Percentiles rank a stretch among this genome's conserved stretches.
Evolutionary conservation across 768 basidiomycete species (phyloP).

Genomic region (Russula brevipes): DNA sequence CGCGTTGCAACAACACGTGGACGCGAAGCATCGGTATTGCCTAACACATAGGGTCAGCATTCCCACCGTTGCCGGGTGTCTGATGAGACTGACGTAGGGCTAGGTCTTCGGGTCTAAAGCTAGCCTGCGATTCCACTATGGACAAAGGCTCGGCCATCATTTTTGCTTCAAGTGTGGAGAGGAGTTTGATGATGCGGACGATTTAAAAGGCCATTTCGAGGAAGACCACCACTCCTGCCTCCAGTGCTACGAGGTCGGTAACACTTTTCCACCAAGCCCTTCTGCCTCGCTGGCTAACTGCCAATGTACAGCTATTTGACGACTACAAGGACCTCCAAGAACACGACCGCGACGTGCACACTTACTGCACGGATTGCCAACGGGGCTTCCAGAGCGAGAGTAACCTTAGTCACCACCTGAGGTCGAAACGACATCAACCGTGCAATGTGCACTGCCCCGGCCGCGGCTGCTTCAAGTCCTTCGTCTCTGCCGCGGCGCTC

Average conservation of each 20-base stretch:
- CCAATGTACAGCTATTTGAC: background rate
- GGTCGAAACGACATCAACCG: conserved; percentile 47
- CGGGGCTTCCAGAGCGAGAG: conserved; percentile 40
- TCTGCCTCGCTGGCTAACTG: background rate
- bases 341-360: conserved; percentile 26
- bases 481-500: conserved; percentile 51
- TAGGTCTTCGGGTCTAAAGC: background rate
- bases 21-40: conserved; percentile 9
- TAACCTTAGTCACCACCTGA: conserved; percentile 46
- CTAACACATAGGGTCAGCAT: background rate
- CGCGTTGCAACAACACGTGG: background rate
- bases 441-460: conserved; percentile 37
- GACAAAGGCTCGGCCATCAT: background rate
- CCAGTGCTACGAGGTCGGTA: background rate
- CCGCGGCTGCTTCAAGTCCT: conserved; percentile 41
- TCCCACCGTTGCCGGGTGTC: conserved; percentile 19
- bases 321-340: background rate
- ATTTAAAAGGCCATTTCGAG: conserved; percentile 6
- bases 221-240: conserved; percentile 7
- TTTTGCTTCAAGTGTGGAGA: background rate
- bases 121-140: background rate
- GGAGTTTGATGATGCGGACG: background rate
- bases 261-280: background rate
- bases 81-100: background rate
- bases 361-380: conserved; percentile 45